Evolutionary conservation across 208 protist species (phyloP), one percentile per base, ranked within the genome.

Genomic region (Wallacemonas rigidus): DNA sequence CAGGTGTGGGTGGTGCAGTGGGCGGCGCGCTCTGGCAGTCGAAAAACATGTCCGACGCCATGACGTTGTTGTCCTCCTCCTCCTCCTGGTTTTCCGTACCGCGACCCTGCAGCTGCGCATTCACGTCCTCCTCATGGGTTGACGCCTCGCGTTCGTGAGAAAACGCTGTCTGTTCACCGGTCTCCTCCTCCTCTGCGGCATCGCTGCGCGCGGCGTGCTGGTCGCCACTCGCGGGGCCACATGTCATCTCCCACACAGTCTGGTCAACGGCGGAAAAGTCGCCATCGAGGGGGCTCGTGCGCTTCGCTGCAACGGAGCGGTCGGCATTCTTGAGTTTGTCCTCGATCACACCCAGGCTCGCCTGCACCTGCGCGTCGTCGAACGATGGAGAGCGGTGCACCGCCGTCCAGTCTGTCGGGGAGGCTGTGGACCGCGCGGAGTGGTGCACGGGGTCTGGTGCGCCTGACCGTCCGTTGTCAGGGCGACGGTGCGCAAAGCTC

Each of bases 11-110:
- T 39, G 55, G 67, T 8, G 57, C 83, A 0, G 86, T 86, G 1
- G 72, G 48, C 3, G 80, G 79, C 0, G 72, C 80, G 56, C 80
- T 91, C 17, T 83, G 62, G 53, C 86, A 91, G 54, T 88, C 86
- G 26, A 80, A 80, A 65, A 91, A 91, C 64, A 83, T 76, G 11
- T 73, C 77, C 3, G 81, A 86, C n/a, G 62, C 48, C n/a, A 71
- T n/a, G 7, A 3, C 50, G 7, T 48, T 39, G 51, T 38, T 61
- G 36, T 50, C 40, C 15, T 17, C 40, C 64, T 45, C 48, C 5
- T 43, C 50, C 47, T 26, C 1, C 47, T 69, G 48, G 41, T 40
- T 15, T 69, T 54, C 64, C 12, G 57, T 69, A 17, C 7, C 26
- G 11, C 26, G 0, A 26, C 26, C 26, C 26, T 26, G 26, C 26